Evolutionary conservation across 495 filamentous ascomycete genomes (phyloP), one percentile per base, ranked within the genome.

Genomic region (Achaetomiella virescens): DNA sequence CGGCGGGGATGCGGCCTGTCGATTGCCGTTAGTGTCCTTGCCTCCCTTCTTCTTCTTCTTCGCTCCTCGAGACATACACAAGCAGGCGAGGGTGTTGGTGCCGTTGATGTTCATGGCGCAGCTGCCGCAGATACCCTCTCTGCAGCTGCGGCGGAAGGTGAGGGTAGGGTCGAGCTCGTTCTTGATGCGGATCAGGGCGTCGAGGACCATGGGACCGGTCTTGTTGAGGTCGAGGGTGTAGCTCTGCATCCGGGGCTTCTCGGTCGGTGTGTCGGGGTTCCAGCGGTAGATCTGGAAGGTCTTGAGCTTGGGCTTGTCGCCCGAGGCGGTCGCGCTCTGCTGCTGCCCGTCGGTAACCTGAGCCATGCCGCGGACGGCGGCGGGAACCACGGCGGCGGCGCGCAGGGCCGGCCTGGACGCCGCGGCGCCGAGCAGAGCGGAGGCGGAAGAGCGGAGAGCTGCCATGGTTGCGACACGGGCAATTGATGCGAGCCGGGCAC

Each of bases 21-120:
- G 6, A 55, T 6, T 0, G 44, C n/a, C 15, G 43, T 58, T n/a
- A 53, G 56, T 24, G 51, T 49, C 37, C 40, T n/a, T 35, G 36
- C 37, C 6, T 41, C 27, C 22, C 5, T 7, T 11, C 14, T 35
- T 24, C 17, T 18, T 15, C 4, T 1, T 20, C 24, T 21, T 31
- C n/a, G 12, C 24, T 36, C 49, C 31, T 33, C 37, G 1, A 33
- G 3, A 86, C 90, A 64, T 89, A 97, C 93, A 98, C 68, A 98
- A 80, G 77, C 93, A 98, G 62, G 93, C 93, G 52, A 98, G 75
- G 44, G 92, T 97, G 75, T 98, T 98, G 64, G 87, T 84, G 65
- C 93, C 93, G 72, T 97, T 92, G 72, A 98, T 96, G 79, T 98
- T 98, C 93, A 98, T 98, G 54, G 93, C 93, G 70, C 93, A 98